These are phyloP conservation scores for Symbiodinium natans DNA, from an alignment of 73 alveolate species.

Conservation along the genomic window DNA sequence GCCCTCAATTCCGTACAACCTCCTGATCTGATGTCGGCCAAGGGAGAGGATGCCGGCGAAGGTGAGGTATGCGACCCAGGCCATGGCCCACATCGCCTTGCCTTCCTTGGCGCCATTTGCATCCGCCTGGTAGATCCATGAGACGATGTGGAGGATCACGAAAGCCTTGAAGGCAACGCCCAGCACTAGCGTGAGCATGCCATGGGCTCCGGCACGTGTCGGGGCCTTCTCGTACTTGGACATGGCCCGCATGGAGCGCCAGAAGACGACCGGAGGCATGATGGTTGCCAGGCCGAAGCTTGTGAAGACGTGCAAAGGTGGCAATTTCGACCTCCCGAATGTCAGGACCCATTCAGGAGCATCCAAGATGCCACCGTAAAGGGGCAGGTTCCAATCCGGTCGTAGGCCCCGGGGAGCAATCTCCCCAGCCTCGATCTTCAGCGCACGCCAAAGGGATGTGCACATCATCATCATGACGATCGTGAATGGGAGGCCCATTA, in stretches of 20 bases:
- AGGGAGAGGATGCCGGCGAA: background rate
- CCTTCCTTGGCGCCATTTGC: background rate
- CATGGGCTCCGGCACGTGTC: too few species aligned
- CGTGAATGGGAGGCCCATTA: constrained; percentile 70
- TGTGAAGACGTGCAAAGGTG: background rate
- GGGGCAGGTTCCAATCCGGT: constrained; percentile 33
- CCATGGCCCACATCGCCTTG: background rate
- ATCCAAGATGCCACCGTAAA: constrained; percentile 35
- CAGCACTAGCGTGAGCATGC: background rate
- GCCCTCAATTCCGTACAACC: constrained; percentile 40
- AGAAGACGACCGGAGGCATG: background rate
- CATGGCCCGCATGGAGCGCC: background rate
- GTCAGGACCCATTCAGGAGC: constrained; percentile 6
- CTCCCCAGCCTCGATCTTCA: constrained; percentile 49
- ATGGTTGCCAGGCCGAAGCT: background rate
- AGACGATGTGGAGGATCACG: constrained; percentile 5
- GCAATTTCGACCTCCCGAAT: background rate
- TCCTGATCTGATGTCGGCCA: constrained; percentile 31
- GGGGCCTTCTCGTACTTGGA: background rate
- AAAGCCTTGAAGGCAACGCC: background rate
- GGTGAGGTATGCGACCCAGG: constrained; percentile 34
- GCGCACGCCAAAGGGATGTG: constrained; percentile 66
- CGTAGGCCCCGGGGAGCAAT: constrained; percentile 12
- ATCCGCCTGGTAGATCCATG: background rate
- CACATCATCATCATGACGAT: constrained; percentile 45